Conservation (phyloP, 129 eudicot species). For the Chrysanthemum makinoi region DNA sequence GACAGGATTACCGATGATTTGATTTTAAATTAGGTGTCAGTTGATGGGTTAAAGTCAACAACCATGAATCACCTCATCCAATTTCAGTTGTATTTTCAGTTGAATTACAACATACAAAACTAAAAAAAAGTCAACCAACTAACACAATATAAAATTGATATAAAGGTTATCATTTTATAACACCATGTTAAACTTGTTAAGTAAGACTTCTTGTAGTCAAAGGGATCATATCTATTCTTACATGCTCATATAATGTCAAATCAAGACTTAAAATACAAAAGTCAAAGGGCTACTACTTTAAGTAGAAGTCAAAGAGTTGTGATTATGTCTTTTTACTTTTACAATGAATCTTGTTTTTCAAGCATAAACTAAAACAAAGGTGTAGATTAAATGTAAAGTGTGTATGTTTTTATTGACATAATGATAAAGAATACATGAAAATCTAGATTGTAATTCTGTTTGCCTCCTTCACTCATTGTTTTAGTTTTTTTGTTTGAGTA, state of each 20-base stretch:
- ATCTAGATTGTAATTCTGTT: background rate
- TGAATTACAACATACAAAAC: background rate
- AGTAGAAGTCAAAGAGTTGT: conserved; percentile 25
- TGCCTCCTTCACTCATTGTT: background rate
- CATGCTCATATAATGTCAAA: conserved; percentile 19
- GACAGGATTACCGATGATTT: too few relatives aligned
- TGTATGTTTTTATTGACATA: too few relatives aligned
- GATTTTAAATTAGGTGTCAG: too few relatives aligned
- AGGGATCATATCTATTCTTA: conserved; percentile 22
- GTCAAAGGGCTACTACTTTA: conserved; percentile 28
- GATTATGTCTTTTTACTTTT: conserved; percentile 12
- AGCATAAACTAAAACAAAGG: too few relatives aligned
- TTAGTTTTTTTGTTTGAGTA: background rate
- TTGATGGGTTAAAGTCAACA: background rate
- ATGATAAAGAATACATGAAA: background rate
- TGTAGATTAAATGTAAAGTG: too few relatives aligned
- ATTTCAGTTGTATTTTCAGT: background rate
- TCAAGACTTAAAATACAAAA: conserved; percentile 7
- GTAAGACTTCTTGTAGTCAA: conserved; percentile 20
- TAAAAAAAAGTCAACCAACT: conserved; percentile 27
- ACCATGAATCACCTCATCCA: conserved; percentile 5
- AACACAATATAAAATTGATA: conserved; percentile 4
- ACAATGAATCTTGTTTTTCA: background rate
- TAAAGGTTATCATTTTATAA: conserved; percentile 3
- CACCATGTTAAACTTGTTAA: conserved; percentile 12